phyloP scores from a whole-genome alignment of 2,329 filamentous ascomycete species.

The Teratosphaeria viscida region DNA sequence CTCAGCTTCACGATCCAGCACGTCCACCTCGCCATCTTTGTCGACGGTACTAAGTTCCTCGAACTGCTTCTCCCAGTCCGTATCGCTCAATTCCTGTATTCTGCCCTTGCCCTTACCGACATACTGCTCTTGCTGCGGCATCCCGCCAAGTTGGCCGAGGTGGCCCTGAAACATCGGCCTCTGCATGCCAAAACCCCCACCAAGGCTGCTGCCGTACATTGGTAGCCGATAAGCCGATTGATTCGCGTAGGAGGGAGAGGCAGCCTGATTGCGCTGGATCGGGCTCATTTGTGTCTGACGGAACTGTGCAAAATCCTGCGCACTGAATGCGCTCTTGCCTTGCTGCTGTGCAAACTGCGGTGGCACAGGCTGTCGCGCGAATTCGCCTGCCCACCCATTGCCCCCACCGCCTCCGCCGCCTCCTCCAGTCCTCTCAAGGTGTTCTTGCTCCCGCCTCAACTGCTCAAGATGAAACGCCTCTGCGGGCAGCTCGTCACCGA shows the following conservation, averaged over 20 bases:
- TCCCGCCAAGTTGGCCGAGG: slow-evolving; percentile 26
- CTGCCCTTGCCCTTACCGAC: slow-evolving; percentile 73
- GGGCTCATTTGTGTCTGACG: slow-evolving; percentile 58
- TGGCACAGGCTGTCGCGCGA: slow-evolving; percentile 18
- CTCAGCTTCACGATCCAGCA: slow-evolving; percentile 54
- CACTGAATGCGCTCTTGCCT: slow-evolving; percentile 46
- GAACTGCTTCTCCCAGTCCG: slow-evolving; percentile 95
- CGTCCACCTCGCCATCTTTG: slow-evolving; percentile 37
- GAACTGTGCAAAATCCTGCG: slow-evolving; percentile 81
- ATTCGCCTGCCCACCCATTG: slow-evolving; percentile 24
- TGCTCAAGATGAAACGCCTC: slow-evolving; percentile 58
- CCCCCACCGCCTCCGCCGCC: slow-evolving; percentile 12
- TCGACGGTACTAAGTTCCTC: slow-evolving; percentile 69
- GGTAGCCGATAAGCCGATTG: slow-evolving; percentile 42
- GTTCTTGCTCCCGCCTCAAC: slow-evolving; percentile 53
- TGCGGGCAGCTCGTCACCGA: slow-evolving; percentile 43
- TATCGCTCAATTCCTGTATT: slow-evolving; percentile 83
- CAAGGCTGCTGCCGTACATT: slow-evolving; percentile 45
- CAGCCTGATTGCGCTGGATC: slow-evolving; percentile 25
- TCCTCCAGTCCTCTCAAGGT: slow-evolving; percentile 21
- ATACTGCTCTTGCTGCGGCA: slow-evolving; percentile 31
- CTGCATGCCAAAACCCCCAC: slow-evolving; percentile 45
- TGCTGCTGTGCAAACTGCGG: slow-evolving; percentile 17
- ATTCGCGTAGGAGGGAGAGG: slow-evolving; percentile 41
- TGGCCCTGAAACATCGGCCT: slow-evolving; percentile 19